Percentiles rank a stretch among this genome's conserved stretches.
These are phyloP conservation scores for Phlebopus sp. DNA, from an alignment of 1,284 basidiomycete genomes.

Conservation along the genomic window DNA sequence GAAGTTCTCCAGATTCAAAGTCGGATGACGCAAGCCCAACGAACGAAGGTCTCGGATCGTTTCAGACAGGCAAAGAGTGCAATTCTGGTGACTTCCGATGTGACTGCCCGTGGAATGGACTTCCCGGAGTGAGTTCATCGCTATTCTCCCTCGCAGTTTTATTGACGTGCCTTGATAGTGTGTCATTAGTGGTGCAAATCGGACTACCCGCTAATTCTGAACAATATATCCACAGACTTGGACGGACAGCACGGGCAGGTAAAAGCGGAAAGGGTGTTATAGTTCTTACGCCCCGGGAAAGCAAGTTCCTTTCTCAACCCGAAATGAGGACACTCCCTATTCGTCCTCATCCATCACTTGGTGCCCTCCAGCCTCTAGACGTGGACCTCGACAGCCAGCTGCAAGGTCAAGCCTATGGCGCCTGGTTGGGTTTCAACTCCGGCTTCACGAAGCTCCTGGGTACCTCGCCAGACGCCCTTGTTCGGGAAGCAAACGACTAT, in stretches of 20 bases:
- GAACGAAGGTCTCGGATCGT: conserved; percentile 46
- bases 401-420: conserved; percentile 53
- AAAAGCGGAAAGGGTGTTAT: conserved; percentile 64
- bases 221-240: conserved; percentile 90
- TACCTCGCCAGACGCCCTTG: conserved; percentile 44
- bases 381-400: conserved; percentile 32
- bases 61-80: conserved; percentile 50
- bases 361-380: conserved; percentile 25
- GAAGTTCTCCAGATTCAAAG: conserved; percentile 48
- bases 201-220: conserved; percentile 80
- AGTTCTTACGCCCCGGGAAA: conserved; percentile 54
- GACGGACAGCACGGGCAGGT: conserved; percentile 85
- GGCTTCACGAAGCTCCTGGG: conserved; percentile 37
- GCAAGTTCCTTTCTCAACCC: conserved; percentile 47
- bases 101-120: conserved; percentile 89
- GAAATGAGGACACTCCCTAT: conserved; percentile 45
- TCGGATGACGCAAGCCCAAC: conserved; percentile 41
- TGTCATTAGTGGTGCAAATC: conserved; percentile 59
- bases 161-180: conserved; percentile 52
- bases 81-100: conserved; percentile 82
- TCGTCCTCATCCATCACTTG: conserved; percentile 23
- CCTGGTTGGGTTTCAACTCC: conserved; percentile 63
- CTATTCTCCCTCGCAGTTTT: conserved; percentile 19
- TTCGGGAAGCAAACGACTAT: conserved; percentile 44
- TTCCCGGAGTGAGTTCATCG: conserved; percentile 69